A percentile compares a stretch with the other conserved stretches of the same genome.
Evolutionary conservation across 2,329 filamentous ascomycete genomes (phyloP).

Genomic region (Hypoxylon sp.): DNA sequence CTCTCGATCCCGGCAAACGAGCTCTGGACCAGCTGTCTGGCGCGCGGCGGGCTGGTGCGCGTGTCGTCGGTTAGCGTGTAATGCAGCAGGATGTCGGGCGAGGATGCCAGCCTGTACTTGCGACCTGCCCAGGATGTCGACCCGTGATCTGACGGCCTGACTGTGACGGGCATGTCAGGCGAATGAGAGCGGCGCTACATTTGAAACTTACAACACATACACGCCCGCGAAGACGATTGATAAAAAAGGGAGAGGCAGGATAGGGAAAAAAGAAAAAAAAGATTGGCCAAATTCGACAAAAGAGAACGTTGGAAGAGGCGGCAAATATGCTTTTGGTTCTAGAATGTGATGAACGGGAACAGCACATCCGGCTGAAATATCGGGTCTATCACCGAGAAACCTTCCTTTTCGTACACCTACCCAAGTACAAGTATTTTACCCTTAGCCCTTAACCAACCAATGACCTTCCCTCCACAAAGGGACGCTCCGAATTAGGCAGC

Average conservation of each 20-base stretch:
- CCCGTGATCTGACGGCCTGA: constrained; percentile 43
- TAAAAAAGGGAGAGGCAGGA: background rate
- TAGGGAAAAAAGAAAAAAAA: constrained; percentile 3
- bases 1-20: constrained; percentile 38
- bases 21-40: constrained; percentile 41
- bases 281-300: constrained; percentile 11
- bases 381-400: constrained; percentile 32
- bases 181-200: constrained; percentile 35
- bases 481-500: constrained; percentile 39
- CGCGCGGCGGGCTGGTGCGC: constrained; percentile 39
- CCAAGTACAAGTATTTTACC: constrained; percentile 7
- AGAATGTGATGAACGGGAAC: constrained; percentile 4
- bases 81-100: constrained; percentile 40
- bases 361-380: constrained; percentile 25
- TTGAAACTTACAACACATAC: constrained; percentile 25
- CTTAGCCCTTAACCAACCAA: background rate
- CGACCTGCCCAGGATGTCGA: constrained; percentile 42
- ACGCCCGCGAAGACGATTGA: background rate
- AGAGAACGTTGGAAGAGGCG: constrained; percentile 10
- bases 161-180: constrained; percentile 44
- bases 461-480: constrained; percentile 14
- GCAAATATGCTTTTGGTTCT: constrained; percentile 15
- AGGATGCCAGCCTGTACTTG: constrained; percentile 39
- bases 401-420: constrained; percentile 27
- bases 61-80: constrained; percentile 43